Base-by-base conservation (phyloP, 2,329 filamentous ascomycete species). In the Exophiala mesophila region DNA sequence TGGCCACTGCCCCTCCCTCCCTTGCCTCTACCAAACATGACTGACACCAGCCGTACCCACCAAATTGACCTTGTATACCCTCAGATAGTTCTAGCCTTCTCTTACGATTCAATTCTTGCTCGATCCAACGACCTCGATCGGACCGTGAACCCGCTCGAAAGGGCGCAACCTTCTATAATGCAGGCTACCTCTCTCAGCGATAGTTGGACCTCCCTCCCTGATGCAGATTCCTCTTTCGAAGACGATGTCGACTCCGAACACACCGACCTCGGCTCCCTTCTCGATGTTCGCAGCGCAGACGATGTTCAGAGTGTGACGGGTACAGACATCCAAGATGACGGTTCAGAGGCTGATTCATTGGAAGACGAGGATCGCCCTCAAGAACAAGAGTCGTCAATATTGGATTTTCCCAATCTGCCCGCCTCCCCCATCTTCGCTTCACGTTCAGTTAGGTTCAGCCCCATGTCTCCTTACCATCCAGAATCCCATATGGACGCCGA, bases 201-300 rank as follows among this genome's bases (percentile, higher is more conserved):
- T 41, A 70, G 68, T 52, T 71, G 68, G 68, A 65, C 68, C 15
- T 67, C 64, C 2, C 55, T 71, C 44, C 66, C 64, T 39, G 60
- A 59, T n/a, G 63, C 64, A 13, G 67, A 70, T 45, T 56, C 61
- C 16, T 63, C 66, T 37, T 68, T 66, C 2, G 67, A 70, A 43
- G 67, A 71, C 52, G 68, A 66, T 36, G 57, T 61, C 42, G 64
- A 59, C 23, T 70, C 68, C 2, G 67, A 70, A 28, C 59, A 64
- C 36, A 68, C 68, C 8, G 67, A 70, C 52, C 49, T 57, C 17
- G 64, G 58, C 12, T 71, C 68, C 16, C 52, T 71, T 33, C 62
- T 71, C 36, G 65, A 64, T 45, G 63, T 64, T 32, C 58, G 63
- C 41, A 61, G 59, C 19, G 58, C 64, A 10, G 66, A 69, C 48